Evolutionary conservation across 73 alveolate species (phyloP), one percentile per base, ranked within the genome.

Genomic region (Paramecium sonneborni): DNA sequence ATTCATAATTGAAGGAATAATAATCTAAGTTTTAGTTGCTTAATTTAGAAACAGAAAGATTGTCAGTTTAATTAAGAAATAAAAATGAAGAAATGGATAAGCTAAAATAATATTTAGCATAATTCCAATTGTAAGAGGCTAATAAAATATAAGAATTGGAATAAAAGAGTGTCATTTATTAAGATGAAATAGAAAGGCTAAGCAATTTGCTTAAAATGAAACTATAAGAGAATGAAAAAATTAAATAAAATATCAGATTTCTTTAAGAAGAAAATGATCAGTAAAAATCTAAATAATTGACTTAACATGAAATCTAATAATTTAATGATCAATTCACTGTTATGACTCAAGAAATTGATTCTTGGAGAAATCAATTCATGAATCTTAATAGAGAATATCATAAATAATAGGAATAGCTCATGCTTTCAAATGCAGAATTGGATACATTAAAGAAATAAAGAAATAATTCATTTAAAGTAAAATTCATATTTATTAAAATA

Each of bases 21-120:
- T 18, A 74, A 74, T 74, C 18, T 15, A 74, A 74, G 26, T 28
- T 74, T 3, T n/a, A 32, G 10, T 9, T 74, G 32, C 15, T 74
- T 12, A 74, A 24, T 74, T 10, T 10, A 28, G 87, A 74, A 74
- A 74, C 32, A 11, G 87, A 74, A 6, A 74, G 87, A 74, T 39
- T 74, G 26, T 0, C 67, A 34, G 24, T 39, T 5, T 15, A 74
- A 74, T 74, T 74, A n/a, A 74, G 87, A 37, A 74, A 34, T 34
- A 74, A 74, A 37, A 34, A 74, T 74, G 87, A 74, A 14, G 87
- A 74, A 74, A 35, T 74, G 20, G 87, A 74, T 18, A 74, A 37
- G 26, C 21, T 74, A 12, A 74, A 67, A 74, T 37, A 39, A 37
- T 37, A 32, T 21, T 37, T 74, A 34, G 37, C 56, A 74, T 39